Evolutionary conservation across 129 eudicot genomes (phyloP), one percentile per base, ranked within the genome.

Genomic region (Arctium minus): DNA sequence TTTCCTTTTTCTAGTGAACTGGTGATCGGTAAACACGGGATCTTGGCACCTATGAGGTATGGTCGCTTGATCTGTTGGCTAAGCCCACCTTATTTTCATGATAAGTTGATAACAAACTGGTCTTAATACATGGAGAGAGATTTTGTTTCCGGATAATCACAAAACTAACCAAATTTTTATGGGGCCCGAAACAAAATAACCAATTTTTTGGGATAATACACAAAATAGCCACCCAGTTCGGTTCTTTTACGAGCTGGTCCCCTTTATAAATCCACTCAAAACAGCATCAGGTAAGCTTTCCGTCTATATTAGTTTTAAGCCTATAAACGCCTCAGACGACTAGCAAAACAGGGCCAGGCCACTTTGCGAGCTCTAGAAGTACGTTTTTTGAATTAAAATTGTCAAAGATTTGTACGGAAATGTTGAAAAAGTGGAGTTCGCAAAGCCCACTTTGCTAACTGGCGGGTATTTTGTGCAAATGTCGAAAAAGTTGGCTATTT

Each of bases 41-140:
- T 50, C n/a, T 37, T 67, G 80, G 18, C 80, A 78, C 46, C 70
- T 70, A 31, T 71, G 44, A 15, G 74, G 81, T 80, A 44, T 22
- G 73, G 82, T 76, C 79, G 77, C 48, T 75, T 53, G 70, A 71
- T 39, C 76, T 46, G 74, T 18, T 40, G 72, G 11, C 72, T 8
- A 62, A 80, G 33, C 75, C 81, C 75, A 74, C 86, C 72, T 44
- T 72, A 69, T 68, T 86, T 30, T 30, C 70, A 70, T 62, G 83
- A 80, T 22, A 22, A 22, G 27, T 22, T 22, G 27, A 22, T 65
- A 30, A 73, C 73, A 67, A 33, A 64, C 22, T 67, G 50, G 22
- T 85, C 31, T 75, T 32, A 5, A 65, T 82, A 53, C 83, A 70
- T 39, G n/a, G 33, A 40, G 65, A 75, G 40, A 31, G 38, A 53